Evolutionary conservation across 768 basidiomycete genomes (phyloP).

Genomic region (Hortiboletus campestris): DNA sequence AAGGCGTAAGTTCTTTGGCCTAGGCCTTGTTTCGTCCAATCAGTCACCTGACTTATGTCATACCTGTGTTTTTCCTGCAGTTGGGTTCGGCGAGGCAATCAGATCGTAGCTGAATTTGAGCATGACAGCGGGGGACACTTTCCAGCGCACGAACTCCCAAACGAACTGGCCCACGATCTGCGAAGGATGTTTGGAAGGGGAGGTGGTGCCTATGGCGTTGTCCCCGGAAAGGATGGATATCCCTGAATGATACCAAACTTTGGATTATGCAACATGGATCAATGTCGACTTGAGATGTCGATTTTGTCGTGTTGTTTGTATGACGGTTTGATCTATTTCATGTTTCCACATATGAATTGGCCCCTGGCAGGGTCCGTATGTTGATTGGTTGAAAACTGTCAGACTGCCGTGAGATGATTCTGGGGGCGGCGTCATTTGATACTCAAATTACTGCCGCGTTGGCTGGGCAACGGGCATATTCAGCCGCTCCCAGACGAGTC

Average conservation of each 20-base stretch:
- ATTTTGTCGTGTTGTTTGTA: not conserved
- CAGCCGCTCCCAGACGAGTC: too few relatives aligned
- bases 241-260: not conserved
- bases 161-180: slow-evolving; percentile 47
- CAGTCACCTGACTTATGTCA: not conserved
- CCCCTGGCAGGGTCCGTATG: too few relatives aligned
- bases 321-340: not conserved
- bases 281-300: too few relatives aligned
- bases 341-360: too few relatives aligned
- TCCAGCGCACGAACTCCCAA: slow-evolving; percentile 51
- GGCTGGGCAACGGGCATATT: too few relatives aligned
- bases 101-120: slow-evolving; percentile 46
- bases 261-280: not conserved
- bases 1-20: slow-evolving; percentile 32
- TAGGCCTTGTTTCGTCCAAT: not conserved
- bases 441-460: too few relatives aligned
- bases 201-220: slow-evolving; percentile 48
- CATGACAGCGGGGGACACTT: slow-evolving; percentile 60
- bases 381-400: too few relatives aligned
- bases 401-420: too few relatives aligned
- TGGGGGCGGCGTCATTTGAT: too few relatives aligned
- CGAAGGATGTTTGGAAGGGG: slow-evolving; percentile 56
- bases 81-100: slow-evolving; percentile 40
- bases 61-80: slow-evolving; percentile 24
- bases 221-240: slow-evolving; percentile 46